Evolutionary conservation across 768 basidiomycete species (phyloP).

Genomic region (Trametes sanguinea): DNA sequence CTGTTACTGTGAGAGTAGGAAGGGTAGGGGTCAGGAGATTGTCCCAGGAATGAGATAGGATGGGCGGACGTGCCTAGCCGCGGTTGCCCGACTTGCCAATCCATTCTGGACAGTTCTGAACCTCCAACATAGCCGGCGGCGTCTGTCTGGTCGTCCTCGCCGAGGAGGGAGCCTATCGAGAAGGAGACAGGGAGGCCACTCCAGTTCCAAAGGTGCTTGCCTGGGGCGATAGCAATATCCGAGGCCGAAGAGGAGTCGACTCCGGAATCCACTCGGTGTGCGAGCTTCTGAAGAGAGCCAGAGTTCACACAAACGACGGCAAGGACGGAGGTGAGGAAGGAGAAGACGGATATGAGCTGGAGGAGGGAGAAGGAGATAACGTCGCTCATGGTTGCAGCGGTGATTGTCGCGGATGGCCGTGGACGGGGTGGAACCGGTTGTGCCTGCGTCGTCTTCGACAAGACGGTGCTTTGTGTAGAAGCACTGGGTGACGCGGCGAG

Average conservation of each 20-base stretch:
- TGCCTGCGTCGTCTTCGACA: conserved; percentile 11
- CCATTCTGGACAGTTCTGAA: conserved; percentile 28
- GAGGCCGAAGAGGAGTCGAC: conserved; percentile 14
- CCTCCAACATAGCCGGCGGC: conserved; percentile 27
- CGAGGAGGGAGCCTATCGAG: conserved; percentile 30
- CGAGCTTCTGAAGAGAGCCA: conserved; percentile 29
- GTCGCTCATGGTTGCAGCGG: conserved; percentile 21
- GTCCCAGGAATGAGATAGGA: background rate
- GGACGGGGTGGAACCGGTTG: conserved; percentile 12
- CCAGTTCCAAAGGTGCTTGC: conserved; percentile 30
- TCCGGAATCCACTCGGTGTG: conserved; percentile 22
- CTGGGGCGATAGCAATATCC: conserved; percentile 16
- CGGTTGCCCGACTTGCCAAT: conserved; percentile 29
- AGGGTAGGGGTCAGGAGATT: background rate
- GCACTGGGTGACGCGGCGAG: conserved; percentile 5
- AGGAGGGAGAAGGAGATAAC: conserved; percentile 25
- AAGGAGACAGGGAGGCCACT: conserved; percentile 29
- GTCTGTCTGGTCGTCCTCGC: conserved; percentile 30
- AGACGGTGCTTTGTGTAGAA: background rate
- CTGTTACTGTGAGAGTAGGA: conserved; percentile 19
- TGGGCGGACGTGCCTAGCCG: conserved; percentile 13
- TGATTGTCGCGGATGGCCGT: background rate
- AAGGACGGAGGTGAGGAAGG: conserved; percentile 25
- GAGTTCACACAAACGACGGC: conserved; percentile 29
- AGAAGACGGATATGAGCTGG: conserved; percentile 28